A percentile compares a stretch with the other conserved stretches of the same genome.
phyloP scores from a whole-genome alignment of 2,329 filamentous ascomycete species.

The Monilinia polystroma region DNA sequence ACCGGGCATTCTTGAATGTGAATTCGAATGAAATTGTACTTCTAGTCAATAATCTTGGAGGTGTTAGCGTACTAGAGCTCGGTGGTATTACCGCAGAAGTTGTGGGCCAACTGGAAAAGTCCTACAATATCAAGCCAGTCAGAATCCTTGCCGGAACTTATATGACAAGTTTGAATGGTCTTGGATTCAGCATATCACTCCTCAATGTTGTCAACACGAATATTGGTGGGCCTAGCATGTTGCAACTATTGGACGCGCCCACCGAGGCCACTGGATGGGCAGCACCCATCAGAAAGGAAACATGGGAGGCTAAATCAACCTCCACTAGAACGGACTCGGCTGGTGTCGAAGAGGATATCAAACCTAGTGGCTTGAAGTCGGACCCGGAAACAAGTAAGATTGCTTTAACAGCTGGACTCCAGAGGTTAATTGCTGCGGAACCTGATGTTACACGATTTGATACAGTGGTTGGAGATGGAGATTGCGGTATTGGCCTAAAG shows the following conservation, averaged over 20 bases:
- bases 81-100: conserved; percentile 68
- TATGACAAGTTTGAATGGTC: conserved; percentile 70
- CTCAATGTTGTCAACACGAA: conserved; percentile 59
- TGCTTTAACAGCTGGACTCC: conserved; percentile 54
- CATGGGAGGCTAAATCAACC: conserved; percentile 54
- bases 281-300: conserved; percentile 56
- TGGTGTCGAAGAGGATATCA: conserved; percentile 38
- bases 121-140: conserved; percentile 59
- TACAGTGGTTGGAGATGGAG: conserved; percentile 70
- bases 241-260: conserved; percentile 66
- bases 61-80: conserved; percentile 65
- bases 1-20: conserved; percentile 61
- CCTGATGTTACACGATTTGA: conserved; percentile 66
- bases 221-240: conserved; percentile 49
- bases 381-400: conserved; percentile 47
- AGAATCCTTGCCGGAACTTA: conserved; percentile 65
- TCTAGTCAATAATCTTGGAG: conserved; percentile 68
- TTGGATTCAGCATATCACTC: conserved; percentile 69
- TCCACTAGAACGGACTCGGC: conserved; percentile 36
- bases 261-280: conserved; percentile 68
- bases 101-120: conserved; percentile 56
- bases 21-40: conserved; percentile 61
- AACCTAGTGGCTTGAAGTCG: conserved; percentile 38
- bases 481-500: conserved; percentile 68
- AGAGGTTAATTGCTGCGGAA: conserved; percentile 61